A percentile compares a stretch with the other conserved stretches of the same genome.
Conservation (phyloP, 495 filamentous ascomycete genomes). For the Tuber magnatum region DNA sequence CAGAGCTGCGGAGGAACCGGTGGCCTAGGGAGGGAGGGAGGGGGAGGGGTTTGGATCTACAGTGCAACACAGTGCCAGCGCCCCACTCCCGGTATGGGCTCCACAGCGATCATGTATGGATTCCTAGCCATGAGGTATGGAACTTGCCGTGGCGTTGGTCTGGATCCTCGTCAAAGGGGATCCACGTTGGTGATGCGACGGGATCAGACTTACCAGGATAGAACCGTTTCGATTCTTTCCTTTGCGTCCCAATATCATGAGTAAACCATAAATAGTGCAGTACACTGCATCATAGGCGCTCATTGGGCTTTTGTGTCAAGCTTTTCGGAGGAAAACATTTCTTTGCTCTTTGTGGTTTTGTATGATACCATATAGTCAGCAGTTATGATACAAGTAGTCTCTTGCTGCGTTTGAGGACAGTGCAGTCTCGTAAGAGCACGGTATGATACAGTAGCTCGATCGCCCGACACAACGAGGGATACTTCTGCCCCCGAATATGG, state of each 20-base stretch:
- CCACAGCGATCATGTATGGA: not conserved
- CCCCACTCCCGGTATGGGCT: not conserved
- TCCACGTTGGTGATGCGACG: not conserved
- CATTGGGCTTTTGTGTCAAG: not conserved
- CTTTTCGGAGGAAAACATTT: not conserved
- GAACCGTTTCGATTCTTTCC: not conserved
- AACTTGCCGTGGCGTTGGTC: not conserved
- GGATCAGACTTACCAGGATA: not conserved
- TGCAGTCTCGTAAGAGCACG: not conserved
- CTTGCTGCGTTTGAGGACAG: not conserved
- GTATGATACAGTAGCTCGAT: not conserved
- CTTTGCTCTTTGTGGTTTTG: not conserved
- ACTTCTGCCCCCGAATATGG: not conserved
- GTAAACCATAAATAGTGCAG: not conserved
- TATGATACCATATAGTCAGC: not conserved
- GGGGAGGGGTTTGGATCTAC: not conserved
- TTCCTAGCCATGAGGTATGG: not conserved
- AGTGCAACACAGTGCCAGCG: not conserved
- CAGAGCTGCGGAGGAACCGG: not conserved
- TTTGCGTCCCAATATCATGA: not conserved
- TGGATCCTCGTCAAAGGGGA: not conserved
- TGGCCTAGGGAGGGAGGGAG: not conserved
- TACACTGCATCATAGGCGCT: not conserved
- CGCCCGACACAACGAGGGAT: not conserved
- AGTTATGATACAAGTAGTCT: not conserved